phyloP scores from a whole-genome alignment of 1,139 yeast species.

The Hyphopichia buzzinii region DNA sequence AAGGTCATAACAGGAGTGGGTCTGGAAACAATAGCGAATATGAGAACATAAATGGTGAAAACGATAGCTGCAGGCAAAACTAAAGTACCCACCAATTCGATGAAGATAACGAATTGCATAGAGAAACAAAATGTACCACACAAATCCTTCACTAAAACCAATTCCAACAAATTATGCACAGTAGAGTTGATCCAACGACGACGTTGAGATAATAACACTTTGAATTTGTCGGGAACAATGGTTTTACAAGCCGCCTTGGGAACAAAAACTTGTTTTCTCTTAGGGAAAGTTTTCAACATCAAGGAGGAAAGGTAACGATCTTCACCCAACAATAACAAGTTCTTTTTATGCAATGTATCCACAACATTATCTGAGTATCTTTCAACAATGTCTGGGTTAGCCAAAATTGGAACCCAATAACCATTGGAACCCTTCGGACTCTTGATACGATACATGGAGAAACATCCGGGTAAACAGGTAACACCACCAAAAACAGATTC shows the following conservation, averaged over 20 bases:
- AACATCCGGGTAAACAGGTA: conserved; percentile 97
- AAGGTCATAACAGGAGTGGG: conserved; percentile 86
- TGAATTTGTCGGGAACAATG: conserved; percentile 80
- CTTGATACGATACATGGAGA: conserved; percentile 92
- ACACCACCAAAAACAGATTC: conserved; percentile 97
- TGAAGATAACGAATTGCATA: conserved; percentile 89
- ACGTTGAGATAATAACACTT: conserved; percentile 85
- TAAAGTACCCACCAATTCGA: conserved; percentile 87
- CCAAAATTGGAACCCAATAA: conserved; percentile 93
- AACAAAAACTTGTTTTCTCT: conserved; percentile 86
- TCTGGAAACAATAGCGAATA: conserved; percentile 69
- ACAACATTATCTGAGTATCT: conserved; percentile 88
- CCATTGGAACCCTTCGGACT: conserved; percentile 90
- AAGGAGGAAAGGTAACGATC: conserved; percentile 86
- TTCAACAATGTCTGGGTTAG: conserved; percentile 96
- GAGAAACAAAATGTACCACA: conserved; percentile 98
- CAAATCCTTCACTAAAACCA: conserved; percentile 80
- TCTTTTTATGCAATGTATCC: conserved; percentile 86
- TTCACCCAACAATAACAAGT: conserved; percentile 85
- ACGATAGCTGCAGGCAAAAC: conserved; percentile 91
- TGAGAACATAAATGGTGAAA: conserved; percentile 80
- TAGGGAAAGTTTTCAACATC: conserved; percentile 92
- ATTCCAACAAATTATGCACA: conserved; percentile 90
- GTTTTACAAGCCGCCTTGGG: conserved; percentile 97
- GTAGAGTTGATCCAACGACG: conserved; percentile 99